phyloP scores from a whole-genome alignment of 257 asterid genomes.

The Salvia rosmarinus region DNA sequence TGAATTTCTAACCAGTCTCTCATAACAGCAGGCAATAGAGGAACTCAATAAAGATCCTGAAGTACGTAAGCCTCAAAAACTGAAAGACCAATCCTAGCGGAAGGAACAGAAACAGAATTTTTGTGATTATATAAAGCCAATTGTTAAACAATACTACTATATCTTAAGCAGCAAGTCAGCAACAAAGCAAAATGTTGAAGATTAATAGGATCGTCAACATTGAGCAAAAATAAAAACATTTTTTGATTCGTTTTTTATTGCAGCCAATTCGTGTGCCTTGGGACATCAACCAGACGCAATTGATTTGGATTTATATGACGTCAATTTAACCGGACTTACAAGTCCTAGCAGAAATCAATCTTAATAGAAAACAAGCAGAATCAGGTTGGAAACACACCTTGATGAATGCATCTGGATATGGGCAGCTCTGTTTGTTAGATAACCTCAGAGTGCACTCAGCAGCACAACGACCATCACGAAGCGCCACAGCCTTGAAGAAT shows the following conservation, averaged over 20 bases:
- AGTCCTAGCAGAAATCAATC: background rate
- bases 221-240: background rate
- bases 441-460: constrained; percentile 83
- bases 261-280: background rate
- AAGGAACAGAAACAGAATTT: background rate
- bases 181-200: background rate
- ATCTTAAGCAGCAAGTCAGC: background rate
- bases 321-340: background rate
- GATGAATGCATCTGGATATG: constrained; percentile 72
- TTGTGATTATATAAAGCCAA: background rate
- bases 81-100: background rate
- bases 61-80: constrained; percentile 4
- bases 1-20: constrained; percentile 3
- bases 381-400: constrained; percentile 51
- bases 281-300: background rate
- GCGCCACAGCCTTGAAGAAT: constrained; percentile 92
- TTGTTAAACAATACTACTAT: background rate
- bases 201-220: background rate
- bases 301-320: background rate
- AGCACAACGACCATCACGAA: constrained; percentile 79
- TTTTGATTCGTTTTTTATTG: background rate
- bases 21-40: constrained; percentile 16
- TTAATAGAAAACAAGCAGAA: constrained; percentile 16
- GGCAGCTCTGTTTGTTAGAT: constrained; percentile 84
- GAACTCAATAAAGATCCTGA: background rate